A percentile compares a stretch with the other conserved stretches of the same genome.
Evolutionary conservation across 2,329 filamentous ascomycete genomes (phyloP).

Genomic region (Huntiella savannae): DNA sequence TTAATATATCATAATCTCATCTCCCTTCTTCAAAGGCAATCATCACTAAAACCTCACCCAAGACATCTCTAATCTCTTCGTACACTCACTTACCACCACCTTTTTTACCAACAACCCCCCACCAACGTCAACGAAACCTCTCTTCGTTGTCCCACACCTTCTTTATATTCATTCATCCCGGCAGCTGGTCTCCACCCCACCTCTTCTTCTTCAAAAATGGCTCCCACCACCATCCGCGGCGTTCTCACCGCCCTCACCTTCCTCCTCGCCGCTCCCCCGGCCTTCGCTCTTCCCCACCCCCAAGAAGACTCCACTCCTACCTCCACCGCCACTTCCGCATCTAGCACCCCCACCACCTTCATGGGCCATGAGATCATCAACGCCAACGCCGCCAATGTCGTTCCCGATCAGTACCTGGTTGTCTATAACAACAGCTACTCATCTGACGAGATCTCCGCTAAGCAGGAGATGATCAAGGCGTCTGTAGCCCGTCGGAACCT

Average conservation of each 20-base stretch:
- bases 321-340: conserved; percentile 17
- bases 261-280: conserved; percentile 14
- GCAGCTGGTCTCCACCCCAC: neutral
- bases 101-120: neutral
- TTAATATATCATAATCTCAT: too few species aligned
- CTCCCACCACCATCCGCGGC: conserved; percentile 13
- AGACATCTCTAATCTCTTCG: neutral
- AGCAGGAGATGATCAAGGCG: conserved; percentile 28
- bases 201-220: neutral
- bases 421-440: conserved; percentile 39
- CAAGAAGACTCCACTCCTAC: conserved; percentile 20
- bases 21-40: too few species aligned
- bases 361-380: conserved; percentile 31
- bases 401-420: conserved; percentile 42
- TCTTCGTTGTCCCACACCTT: neutral
- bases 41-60: too few species aligned
- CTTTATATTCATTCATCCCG: neutral
- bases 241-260: conserved; percentile 1
- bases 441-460: conserved; percentile 28
- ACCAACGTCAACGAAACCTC: neutral
- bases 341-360: conserved; percentile 15
- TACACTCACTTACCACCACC: neutral
- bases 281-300: conserved; percentile 25
- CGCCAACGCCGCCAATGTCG: conserved; percentile 26
- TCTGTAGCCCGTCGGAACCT: conserved; percentile 38